Percentiles rank a stretch among this genome's conserved stretches.
Evolutionary conservation across 305 asterid species (phyloP).

Genomic region (Fraxinus xanthoxyloides): DNA sequence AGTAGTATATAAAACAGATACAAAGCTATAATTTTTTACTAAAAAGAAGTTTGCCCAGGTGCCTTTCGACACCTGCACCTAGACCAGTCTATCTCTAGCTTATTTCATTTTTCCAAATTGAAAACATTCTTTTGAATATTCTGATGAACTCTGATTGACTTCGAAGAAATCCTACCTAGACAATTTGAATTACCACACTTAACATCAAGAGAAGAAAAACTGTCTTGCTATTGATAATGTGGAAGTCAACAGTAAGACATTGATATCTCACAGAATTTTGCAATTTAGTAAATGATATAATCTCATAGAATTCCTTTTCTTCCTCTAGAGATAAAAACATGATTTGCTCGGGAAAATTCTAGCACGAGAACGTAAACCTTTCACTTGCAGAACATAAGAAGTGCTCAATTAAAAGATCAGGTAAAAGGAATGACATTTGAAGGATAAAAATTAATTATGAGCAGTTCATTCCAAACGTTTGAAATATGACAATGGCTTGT

Average conservation of each 20-base stretch:
- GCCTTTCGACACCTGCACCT: background rate
- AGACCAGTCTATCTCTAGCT: background rate
- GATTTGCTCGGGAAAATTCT: constrained; percentile 1
- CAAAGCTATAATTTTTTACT: constrained; percentile 1
- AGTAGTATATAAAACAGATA: constrained; percentile 8
- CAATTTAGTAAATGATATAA: background rate
- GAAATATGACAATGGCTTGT: background rate
- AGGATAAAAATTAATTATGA: background rate
- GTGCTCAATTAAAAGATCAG: background rate
- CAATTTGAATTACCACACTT: background rate
- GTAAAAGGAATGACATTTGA: background rate
- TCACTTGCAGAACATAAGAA: background rate
- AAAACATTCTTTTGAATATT: background rate
- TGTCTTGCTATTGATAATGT: background rate
- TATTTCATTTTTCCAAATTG: background rate
- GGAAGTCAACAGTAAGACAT: background rate
- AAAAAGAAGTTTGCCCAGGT: background rate
- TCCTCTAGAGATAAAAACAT: background rate
- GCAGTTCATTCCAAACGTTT: background rate
- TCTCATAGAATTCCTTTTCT: background rate
- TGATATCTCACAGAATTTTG: background rate
- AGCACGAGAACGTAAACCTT: background rate
- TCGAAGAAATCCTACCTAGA: background rate
- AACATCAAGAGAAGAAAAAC: background rate
- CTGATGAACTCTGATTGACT: background rate